Conservation (phyloP, 2,329 filamentous ascomycete genomes). For the Curvularia eragrostidis region DNA sequence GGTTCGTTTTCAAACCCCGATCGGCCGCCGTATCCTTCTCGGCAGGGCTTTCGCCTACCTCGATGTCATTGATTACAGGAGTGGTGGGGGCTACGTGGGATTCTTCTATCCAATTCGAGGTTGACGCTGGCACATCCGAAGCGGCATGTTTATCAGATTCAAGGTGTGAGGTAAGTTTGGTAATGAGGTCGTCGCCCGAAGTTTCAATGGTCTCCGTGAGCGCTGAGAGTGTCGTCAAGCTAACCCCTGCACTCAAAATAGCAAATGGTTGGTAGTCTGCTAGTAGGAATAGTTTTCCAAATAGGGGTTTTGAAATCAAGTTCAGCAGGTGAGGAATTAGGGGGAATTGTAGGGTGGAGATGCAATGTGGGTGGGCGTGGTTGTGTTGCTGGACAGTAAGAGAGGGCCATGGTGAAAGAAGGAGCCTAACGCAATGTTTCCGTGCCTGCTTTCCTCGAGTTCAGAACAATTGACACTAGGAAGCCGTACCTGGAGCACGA, state of each 20-base stretch:
- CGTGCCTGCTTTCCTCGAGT: neutral
- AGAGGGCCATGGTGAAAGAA: neutral
- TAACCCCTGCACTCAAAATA: neutral
- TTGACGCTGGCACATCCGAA: neutral
- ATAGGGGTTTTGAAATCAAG: neutral
- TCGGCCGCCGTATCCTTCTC: neutral
- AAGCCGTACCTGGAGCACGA: neutral
- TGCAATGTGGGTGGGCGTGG: neutral
- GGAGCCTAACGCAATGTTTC: neutral
- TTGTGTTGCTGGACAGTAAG: neutral
- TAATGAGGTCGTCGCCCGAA: conserved; percentile 11
- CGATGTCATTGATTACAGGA: neutral
- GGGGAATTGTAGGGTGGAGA: neutral
- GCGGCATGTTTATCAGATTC: neutral
- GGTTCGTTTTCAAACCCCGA: neutral
- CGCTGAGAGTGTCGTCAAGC: neutral
- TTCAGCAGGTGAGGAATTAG: neutral
- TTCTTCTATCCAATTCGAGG: neutral
- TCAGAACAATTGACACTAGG: neutral
- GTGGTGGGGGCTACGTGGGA: neutral
- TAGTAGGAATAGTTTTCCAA: conserved; percentile 1
- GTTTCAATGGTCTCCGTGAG: neutral
- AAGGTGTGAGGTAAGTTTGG: conserved; percentile 13
- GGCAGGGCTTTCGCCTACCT: neutral
- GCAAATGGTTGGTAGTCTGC: neutral